Evolutionary conservation across 1,284 basidiomycete genomes (phyloP), one percentile per base, ranked within the genome.

Genomic region (Malassezia arunalokei): DNA sequence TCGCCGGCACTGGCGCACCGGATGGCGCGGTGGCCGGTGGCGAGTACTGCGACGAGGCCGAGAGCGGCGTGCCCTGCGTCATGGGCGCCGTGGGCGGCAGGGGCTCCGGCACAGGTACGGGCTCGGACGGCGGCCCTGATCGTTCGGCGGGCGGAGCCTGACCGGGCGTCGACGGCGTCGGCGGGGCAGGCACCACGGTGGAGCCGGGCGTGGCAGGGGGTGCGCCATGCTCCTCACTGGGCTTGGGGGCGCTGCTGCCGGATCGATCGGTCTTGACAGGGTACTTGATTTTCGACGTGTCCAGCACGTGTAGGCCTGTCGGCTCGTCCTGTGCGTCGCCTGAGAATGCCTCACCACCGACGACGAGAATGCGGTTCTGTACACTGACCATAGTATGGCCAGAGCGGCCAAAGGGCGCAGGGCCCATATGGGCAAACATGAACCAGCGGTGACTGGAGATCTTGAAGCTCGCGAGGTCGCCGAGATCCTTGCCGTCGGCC

Each of bases 401-500:
- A 12, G 87, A 90, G 47, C 92, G 81, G 11, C 88, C 87, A 49
- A 80, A 83, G 1, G 92, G 92, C 6, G 87, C 81, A 9, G 90
- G 90, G 3, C 92, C 92, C 92, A 96, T 96, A 73, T 95, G 94
- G 74, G 94, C 90, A 77, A 98, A 96, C 87, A 92, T 96, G 77
- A 91, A 98, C 92, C 92, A 96, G 64, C 80, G 75, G 60, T 78
- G 76, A 59, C 79, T 78, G 59, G 82, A 77, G 56, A 98, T 84
- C 76, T 94, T 94, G 79, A 98, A 98, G 5, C 91, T 92, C 3
- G 90, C 88, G 15, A 98, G 76, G 75, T 99, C 94, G 43, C 84
- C 85, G 43, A 98, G 76, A 73, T 98, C 94, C 75, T 92, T 91
- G 29, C 94, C 94, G 68, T 96, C 91, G 3, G 95, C 87, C 52